Conservation (phyloP, 1,139 yeast species). For the Taphrina pruni region DNA sequence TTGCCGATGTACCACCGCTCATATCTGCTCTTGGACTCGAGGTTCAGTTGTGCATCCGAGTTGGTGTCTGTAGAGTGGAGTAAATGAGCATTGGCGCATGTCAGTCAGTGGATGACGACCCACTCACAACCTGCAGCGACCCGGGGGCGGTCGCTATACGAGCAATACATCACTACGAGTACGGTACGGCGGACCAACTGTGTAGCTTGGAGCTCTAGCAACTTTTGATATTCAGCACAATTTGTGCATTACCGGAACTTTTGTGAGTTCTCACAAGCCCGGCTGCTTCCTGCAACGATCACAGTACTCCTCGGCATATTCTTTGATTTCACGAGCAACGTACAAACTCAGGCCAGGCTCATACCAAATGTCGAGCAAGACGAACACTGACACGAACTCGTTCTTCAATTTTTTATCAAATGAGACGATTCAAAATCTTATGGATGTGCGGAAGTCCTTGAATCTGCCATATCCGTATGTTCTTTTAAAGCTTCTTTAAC, state of each 20-base stretch:
- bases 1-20: too few relatives aligned
- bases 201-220: slow-evolving; percentile 9
- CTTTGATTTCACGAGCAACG: background rate
- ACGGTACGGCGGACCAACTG: background rate
- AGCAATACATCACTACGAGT: background rate
- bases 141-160: too few relatives aligned
- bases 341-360: background rate
- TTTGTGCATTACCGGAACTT: background rate
- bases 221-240: slow-evolving; percentile 6
- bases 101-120: too few relatives aligned
- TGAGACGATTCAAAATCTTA: slow-evolving; percentile 11
- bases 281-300: too few relatives aligned
- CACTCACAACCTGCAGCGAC: too few relatives aligned
- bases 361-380: slow-evolving; percentile 6
- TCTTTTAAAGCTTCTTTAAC: too few relatives aligned
- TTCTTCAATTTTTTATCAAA: slow-evolving; percentile 1
- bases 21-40: too few relatives aligned
- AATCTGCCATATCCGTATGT: slow-evolving; percentile 33
- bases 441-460: slow-evolving; percentile 31
- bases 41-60: too few relatives aligned
- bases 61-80: too few relatives aligned
- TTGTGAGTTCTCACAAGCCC: too few relatives aligned
- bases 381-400: background rate
- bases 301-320: slow-evolving; percentile 2
- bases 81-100: too few relatives aligned